These are phyloP conservation scores for Sporormia fimetaria DNA, from an alignment of 495 filamentous ascomycete genomes.

Conservation along the genomic window DNA sequence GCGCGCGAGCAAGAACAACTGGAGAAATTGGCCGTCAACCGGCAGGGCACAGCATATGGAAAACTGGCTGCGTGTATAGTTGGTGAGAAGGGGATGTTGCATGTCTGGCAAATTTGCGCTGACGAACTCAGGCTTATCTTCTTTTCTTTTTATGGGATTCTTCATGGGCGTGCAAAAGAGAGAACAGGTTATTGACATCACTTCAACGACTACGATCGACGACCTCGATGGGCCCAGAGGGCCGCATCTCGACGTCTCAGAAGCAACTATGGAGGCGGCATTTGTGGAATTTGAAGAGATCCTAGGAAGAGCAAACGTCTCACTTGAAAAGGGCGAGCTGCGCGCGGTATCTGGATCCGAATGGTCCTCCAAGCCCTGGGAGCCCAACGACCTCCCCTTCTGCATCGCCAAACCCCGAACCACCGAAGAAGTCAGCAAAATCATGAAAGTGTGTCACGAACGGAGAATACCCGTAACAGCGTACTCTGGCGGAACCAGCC, in stretches of 20 bases:
- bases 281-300: slow-evolving; percentile 86
- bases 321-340: slow-evolving; percentile 56
- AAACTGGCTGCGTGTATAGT: no score
- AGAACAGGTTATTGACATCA: no score
- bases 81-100: no score
- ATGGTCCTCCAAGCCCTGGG: slow-evolving; percentile 67
- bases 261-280: slow-evolving; percentile 74
- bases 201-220: slow-evolving; percentile 59
- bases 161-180: no score
- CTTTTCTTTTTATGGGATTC: no score
- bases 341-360: slow-evolving; percentile 67
- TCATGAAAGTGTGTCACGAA: slow-evolving; percentile 65
- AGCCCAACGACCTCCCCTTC: slow-evolving; percentile 28
- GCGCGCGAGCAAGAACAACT: no score
- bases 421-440: slow-evolving; percentile 43
- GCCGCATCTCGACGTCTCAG: slow-evolving; percentile 58
- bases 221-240: slow-evolving; percentile 49
- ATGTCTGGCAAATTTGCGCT: no score
- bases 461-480: slow-evolving; percentile 62
- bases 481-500: slow-evolving; percentile 63
- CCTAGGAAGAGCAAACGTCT: slow-evolving; percentile 75
- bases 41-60: no score
- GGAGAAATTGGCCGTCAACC: no score
- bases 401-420: slow-evolving; percentile 29
- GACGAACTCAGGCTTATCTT: no score